Evolutionary conservation across 1,284 basidiomycete genomes (phyloP).

Genomic region (Rhodotorula mucilaginosa): DNA sequence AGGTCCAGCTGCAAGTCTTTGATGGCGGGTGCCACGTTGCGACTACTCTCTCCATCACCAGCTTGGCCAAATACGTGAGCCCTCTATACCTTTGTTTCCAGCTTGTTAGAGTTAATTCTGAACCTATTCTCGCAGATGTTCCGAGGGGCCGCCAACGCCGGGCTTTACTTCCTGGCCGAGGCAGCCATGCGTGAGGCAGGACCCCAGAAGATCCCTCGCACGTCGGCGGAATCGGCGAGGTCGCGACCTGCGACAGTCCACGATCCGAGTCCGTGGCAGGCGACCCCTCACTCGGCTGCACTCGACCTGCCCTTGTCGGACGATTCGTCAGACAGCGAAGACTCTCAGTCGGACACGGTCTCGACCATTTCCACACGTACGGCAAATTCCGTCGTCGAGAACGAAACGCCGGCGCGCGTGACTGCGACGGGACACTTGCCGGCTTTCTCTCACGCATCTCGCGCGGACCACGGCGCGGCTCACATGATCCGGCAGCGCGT

Average conservation of each 20-base stretch:
- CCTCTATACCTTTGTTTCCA: constrained; percentile 10
- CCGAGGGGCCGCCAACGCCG: constrained; percentile 42
- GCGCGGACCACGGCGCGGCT: neutral
- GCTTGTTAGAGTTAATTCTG: neutral
- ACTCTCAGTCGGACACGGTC: neutral
- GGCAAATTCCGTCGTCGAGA: neutral
- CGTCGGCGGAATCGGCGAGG: neutral
- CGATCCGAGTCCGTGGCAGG: neutral
- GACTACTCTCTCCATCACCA: constrained; percentile 51
- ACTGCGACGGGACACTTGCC: constrained; percentile 21
- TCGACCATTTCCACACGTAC: neutral
- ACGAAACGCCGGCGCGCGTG: neutral
- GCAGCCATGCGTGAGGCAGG: neutral
- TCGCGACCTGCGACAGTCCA: neutral
- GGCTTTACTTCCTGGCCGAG: constrained; percentile 38
- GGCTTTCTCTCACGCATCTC: constrained; percentile 1
- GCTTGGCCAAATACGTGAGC: constrained; percentile 49
- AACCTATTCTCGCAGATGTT: constrained; percentile 23
- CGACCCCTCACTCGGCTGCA: neutral
- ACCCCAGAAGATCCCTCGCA: neutral
- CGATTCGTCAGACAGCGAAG: constrained; percentile 4
- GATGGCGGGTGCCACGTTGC: constrained; percentile 56
- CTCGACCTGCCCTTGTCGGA: neutral
- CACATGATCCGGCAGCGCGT: constrained; percentile 84
- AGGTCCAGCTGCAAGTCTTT: constrained; percentile 73